Evolutionary conservation across 202 grass and related monocot species (phyloP).

Genomic region (Schoenoplectus tabernaemontani): DNA sequence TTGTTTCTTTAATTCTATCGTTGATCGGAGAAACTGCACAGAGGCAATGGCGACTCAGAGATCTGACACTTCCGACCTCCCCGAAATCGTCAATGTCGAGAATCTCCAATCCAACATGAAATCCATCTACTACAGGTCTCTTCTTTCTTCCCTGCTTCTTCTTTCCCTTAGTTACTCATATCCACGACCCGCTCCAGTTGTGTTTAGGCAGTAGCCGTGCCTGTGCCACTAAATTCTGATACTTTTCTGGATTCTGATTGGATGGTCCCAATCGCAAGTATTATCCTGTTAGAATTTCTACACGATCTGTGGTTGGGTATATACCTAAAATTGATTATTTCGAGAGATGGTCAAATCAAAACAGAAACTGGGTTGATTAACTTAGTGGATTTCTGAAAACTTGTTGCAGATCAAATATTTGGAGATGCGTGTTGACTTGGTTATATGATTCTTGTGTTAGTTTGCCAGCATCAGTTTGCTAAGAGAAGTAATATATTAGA

Average conservation of each 20-base stretch:
- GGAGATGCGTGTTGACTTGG: too few relatives aligned
- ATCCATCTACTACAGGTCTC: conserved; percentile 82
- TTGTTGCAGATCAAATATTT: neutral
- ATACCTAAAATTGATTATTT: neutral
- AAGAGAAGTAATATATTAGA: neutral
- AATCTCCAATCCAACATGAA: conserved; percentile 62
- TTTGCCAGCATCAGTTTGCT: neutral
- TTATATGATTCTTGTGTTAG: too few relatives aligned
- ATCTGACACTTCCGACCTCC: conserved; percentile 25
- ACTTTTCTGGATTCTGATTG: neutral
- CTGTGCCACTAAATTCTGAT: neutral
- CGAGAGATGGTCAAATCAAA: neutral
- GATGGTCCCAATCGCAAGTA: neutral
- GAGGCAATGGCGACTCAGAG: conserved; percentile 24
- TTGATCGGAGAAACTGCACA: neutral
- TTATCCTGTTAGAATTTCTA: neutral
- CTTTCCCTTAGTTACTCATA: neutral
- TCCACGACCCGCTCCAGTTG: neutral
- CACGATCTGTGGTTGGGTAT: neutral
- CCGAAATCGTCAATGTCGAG: conserved; percentile 50
- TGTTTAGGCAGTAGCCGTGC: neutral
- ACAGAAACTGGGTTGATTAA: neutral
- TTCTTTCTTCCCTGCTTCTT: neutral
- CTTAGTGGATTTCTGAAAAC: neutral
- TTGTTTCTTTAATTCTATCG: neutral